These are phyloP conservation scores for Solanum hybrid DNA, from an alignment of 305 asterid species.

Conservation along the genomic window DNA sequence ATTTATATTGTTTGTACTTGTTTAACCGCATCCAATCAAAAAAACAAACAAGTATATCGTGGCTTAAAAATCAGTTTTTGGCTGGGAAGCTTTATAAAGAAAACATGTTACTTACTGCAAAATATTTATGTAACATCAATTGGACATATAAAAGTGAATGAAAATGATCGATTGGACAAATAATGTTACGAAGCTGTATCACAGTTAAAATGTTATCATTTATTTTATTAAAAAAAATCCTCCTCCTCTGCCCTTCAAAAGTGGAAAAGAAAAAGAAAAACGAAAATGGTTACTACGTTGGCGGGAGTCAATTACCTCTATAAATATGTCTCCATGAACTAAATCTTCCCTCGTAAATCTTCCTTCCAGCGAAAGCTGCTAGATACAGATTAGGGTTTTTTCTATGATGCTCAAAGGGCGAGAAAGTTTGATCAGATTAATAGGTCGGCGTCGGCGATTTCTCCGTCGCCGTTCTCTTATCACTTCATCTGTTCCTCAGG, in stretches of 20 bases:
- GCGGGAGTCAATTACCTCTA: background rate
- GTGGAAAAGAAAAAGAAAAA: background rate
- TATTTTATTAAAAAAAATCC: no score
- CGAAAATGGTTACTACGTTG: background rate
- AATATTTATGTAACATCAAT: no score
- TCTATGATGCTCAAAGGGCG: conserved; percentile 55
- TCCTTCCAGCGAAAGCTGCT: background rate
- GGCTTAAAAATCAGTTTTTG: no score
- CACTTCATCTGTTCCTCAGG: conserved; percentile 34
- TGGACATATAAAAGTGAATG: no score
- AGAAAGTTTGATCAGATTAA: conserved; percentile 61
- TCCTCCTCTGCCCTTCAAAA: background rate
- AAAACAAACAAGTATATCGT: no score
- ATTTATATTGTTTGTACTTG: background rate
- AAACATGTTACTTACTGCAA: no score
- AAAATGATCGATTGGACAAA: no score
- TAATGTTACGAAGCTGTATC: no score
- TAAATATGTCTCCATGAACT: background rate
- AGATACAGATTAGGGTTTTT: background rate
- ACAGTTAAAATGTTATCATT: no score
- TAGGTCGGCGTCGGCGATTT: conserved; percentile 74
- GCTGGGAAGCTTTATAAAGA: no score
- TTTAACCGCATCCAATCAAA: background rate
- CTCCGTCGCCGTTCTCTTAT: conserved; percentile 51
- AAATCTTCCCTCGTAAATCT: background rate